phyloP scores from a whole-genome alignment of 169 alveolate species.

The Theileria luwenshuni region DNA sequence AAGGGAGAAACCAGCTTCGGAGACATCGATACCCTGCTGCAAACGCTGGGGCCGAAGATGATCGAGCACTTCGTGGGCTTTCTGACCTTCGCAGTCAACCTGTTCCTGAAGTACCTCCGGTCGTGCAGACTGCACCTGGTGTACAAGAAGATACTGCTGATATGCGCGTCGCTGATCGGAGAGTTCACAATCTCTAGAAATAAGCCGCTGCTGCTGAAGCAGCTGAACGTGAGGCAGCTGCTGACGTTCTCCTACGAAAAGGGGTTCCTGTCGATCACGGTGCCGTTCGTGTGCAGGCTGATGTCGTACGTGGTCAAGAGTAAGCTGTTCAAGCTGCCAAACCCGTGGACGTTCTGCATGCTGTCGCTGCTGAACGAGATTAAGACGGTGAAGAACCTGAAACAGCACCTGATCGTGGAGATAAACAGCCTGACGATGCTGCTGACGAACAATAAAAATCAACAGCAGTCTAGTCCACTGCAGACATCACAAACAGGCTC shows the following conservation, averaged over 20 bases:
- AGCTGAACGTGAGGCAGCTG: constrained; percentile 84
- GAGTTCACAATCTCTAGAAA: constrained; percentile 83
- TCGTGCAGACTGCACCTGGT: constrained; percentile 82
- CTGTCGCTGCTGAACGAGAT: constrained; percentile 85
- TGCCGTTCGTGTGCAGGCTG: constrained; percentile 89
- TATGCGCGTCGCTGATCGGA: constrained; percentile 89
- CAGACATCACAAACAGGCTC: constrained; percentile 8
- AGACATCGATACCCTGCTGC: constrained; percentile 68
- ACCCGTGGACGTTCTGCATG: constrained; percentile 90
- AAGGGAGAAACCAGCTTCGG: constrained; percentile 72
- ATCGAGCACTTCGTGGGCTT: constrained; percentile 68
- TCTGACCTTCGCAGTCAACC: constrained; percentile 83
- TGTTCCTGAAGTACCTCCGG: constrained; percentile 79
- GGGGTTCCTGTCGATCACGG: constrained; percentile 79
- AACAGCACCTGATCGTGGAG: constrained; percentile 84
- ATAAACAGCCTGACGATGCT: constrained; percentile 81
- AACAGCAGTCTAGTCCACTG: constrained; percentile 28
- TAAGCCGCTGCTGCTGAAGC: constrained; percentile 86
- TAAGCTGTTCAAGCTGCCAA: constrained; percentile 85
- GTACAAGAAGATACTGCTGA: constrained; percentile 83
- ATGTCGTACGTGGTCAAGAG: constrained; percentile 78
- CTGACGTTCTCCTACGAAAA: constrained; percentile 79
- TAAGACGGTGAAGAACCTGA: constrained; percentile 77
- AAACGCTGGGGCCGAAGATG: constrained; percentile 69
- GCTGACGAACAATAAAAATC: constrained; percentile 53